Evolutionary conservation across 2,329 filamentous ascomycete genomes (phyloP).

Genomic region (Hypocrella siamensis): DNA sequence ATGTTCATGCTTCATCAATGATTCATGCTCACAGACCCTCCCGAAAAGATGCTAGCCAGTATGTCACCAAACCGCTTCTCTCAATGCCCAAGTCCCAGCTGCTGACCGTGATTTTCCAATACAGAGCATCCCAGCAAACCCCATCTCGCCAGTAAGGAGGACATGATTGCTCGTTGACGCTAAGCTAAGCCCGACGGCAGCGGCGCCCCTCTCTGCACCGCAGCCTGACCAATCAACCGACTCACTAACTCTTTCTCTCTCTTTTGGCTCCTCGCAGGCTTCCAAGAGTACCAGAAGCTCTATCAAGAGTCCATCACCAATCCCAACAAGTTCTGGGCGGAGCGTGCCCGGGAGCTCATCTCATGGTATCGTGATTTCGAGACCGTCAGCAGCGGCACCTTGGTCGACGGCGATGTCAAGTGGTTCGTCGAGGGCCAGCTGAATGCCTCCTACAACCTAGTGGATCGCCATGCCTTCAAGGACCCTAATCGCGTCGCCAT

Average conservation of each 20-base stretch:
- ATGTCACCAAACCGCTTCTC: conserved; percentile 17
- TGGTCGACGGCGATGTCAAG: conserved; percentile 67
- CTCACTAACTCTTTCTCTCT: background rate
- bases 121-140: conserved; percentile 55
- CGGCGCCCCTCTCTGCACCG: no score
- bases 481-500: conserved; percentile 88
- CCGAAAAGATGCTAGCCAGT: conserved; percentile 53
- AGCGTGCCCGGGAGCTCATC: conserved; percentile 72
- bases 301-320: conserved; percentile 79
- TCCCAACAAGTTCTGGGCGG: conserved; percentile 81
- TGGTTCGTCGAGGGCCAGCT: conserved; percentile 92
- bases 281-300: conserved; percentile 51
- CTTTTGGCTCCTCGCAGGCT: conserved; percentile 23
- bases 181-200: no score
- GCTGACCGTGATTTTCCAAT: conserved; percentile 15
- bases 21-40: conserved; percentile 33
- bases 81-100: background rate
- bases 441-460: conserved; percentile 94
- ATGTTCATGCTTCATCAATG: no score
- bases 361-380: conserved; percentile 86
- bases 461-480: conserved; percentile 92
- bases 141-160: conserved; percentile 48
- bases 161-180: no score
- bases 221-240: background rate
- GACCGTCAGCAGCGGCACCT: conserved; percentile 66